Conservation (phyloP, 306 rosid genomes). For the Dryas octopetala region DNA sequence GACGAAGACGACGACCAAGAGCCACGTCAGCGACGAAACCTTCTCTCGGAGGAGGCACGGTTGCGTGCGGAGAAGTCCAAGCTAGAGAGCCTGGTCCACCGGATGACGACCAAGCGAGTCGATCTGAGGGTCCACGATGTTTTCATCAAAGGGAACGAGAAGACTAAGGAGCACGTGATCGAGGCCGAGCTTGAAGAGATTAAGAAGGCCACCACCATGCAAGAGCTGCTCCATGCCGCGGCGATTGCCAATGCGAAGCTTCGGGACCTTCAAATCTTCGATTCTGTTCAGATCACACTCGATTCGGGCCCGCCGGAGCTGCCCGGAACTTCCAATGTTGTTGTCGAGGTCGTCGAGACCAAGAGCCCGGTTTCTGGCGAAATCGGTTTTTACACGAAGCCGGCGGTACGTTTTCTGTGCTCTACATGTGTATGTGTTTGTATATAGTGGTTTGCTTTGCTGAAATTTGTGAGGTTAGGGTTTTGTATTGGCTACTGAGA, state of each 20-base stretch:
- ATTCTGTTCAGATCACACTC: constrained; percentile 60
- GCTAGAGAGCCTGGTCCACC: constrained; percentile 50
- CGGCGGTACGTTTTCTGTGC: constrained; percentile 56
- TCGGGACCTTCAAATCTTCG: constrained; percentile 69
- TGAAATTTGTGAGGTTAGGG: neutral
- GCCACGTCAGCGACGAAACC: constrained; percentile 25
- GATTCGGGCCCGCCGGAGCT: constrained; percentile 88
- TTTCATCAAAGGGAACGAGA: constrained; percentile 72
- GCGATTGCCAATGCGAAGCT: constrained; percentile 64
- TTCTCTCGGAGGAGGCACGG: constrained; percentile 35
- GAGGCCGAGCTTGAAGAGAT: constrained; percentile 73
- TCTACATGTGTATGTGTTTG: neutral
- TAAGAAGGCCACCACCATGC: constrained; percentile 61
- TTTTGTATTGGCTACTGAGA: constrained; percentile 23
- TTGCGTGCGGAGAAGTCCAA: constrained; percentile 52
- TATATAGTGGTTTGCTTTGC: constrained; percentile 1
- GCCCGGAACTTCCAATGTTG: constrained; percentile 74
- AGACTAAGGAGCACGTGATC: constrained; percentile 78
- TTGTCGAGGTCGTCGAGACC: constrained; percentile 67
- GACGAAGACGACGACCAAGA: constrained; percentile 34
- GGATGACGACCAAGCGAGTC: constrained; percentile 61
- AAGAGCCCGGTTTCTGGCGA: constrained; percentile 56
- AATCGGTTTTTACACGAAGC: constrained; percentile 65
- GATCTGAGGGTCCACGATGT: constrained; percentile 85
- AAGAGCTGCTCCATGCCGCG: constrained; percentile 70